A percentile compares a stretch with the other conserved stretches of the same genome.
phyloP scores from a whole-genome alignment of 768 basidiomycete species.

The Auricularia sp. region DNA sequence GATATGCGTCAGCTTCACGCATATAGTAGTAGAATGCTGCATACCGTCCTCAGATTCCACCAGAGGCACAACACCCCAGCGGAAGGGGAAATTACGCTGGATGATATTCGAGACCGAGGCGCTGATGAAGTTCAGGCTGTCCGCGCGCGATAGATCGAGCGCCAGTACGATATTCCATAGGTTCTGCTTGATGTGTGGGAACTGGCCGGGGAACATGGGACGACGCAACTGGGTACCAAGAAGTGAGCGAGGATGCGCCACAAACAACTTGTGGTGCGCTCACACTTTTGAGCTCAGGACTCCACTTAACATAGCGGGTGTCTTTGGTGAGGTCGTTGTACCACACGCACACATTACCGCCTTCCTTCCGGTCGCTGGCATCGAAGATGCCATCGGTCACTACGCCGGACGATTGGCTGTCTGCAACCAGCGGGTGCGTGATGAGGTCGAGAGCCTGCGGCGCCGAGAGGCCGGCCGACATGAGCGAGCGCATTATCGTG shows the following conservation, averaged over 20 bases:
- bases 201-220: constrained; percentile 68
- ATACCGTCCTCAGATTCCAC: constrained; percentile 37
- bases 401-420: constrained; percentile 37
- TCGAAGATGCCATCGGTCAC: constrained; percentile 74
- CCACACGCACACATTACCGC: constrained; percentile 63
- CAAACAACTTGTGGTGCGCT: too few relatives aligned
- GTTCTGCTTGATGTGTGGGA: constrained; percentile 66
- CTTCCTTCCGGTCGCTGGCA: constrained; percentile 78
- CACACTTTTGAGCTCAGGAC: constrained; percentile 2
- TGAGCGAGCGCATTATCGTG: constrained; percentile 45
- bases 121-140: constrained; percentile 51
- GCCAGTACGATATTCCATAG: constrained; percentile 75
- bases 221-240: constrained; percentile 48
- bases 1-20: constrained; percentile 25
- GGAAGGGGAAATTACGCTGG: constrained; percentile 58
- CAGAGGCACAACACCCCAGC: constrained; percentile 79
- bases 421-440: constrained; percentile 48
- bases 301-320: constrained; percentile 35
- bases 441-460: constrained; percentile 63
- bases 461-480: constrained; percentile 49
- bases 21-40: constrained; percentile 8
- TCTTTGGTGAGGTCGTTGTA: constrained; percentile 92
- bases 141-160: constrained; percentile 63
- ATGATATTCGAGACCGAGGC: constrained; percentile 62
- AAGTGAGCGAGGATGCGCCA: constrained; percentile 4